Conservation (phyloP, 352 stramenopile genomes). For the Pythium insidiosum region DNA sequence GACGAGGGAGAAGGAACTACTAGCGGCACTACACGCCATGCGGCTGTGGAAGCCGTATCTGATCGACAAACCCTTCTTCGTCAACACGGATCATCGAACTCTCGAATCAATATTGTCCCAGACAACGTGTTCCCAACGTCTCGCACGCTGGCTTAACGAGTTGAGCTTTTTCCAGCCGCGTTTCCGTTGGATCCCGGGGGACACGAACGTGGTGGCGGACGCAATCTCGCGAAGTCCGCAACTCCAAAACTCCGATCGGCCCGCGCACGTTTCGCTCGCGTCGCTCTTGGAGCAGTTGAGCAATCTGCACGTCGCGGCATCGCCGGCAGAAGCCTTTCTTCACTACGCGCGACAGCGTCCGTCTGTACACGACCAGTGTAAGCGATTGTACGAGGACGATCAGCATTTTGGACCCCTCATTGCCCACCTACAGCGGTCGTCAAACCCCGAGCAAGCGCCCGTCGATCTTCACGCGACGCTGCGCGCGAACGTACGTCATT, state of each 20-base stretch:
- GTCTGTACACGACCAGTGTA: slow-evolving; percentile 2
- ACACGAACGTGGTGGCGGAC: not conserved
- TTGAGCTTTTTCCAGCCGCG: not conserved
- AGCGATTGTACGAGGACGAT: slow-evolving; percentile 1
- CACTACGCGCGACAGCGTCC: not conserved
- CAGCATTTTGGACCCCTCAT: not conserved
- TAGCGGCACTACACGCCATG: too few relatives aligned
- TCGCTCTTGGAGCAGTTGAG: not conserved
- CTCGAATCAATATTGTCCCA: too few relatives aligned
- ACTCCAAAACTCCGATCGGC: not conserved
- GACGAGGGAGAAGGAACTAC: too few relatives aligned
- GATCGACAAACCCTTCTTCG: too few relatives aligned
- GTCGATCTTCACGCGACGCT: not conserved
- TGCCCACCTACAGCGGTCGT: not conserved
- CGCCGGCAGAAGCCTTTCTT: not conserved
- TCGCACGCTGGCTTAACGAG: not conserved
- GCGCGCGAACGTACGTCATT: not conserved
- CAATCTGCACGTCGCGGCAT: not conserved
- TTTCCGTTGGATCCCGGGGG: not conserved
- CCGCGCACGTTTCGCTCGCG: not conserved
- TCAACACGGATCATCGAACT: too few relatives aligned
- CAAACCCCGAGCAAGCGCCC: not conserved
- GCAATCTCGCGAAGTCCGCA: not conserved
- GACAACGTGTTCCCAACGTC: not conserved
- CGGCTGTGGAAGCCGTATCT: too few relatives aligned